phyloP scores from a whole-genome alignment of 2,329 filamentous ascomycete genomes.

The Aspergillus hiratsukae region DNA sequence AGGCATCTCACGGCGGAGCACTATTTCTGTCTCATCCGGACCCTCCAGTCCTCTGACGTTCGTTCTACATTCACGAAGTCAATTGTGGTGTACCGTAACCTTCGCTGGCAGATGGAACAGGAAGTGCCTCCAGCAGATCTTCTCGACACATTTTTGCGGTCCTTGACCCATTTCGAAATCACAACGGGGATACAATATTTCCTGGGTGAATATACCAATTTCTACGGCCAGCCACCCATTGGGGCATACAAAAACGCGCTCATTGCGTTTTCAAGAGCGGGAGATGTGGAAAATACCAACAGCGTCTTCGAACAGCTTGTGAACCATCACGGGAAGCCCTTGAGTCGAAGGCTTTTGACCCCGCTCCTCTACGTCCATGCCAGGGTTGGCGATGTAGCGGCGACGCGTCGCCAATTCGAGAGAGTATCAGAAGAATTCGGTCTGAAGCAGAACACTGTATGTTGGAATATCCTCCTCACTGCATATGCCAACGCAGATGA shows the following conservation, averaged over 20 bases:
- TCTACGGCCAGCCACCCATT: slow-evolving; percentile 28
- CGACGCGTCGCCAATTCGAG: slow-evolving; percentile 59
- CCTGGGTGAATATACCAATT: slow-evolving; percentile 37
- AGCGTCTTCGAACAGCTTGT: slow-evolving; percentile 42
- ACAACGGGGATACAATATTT: slow-evolving; percentile 36
- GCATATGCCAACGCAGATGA: slow-evolving; percentile 64
- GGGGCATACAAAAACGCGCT: slow-evolving; percentile 35
- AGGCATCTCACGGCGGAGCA: slow-evolving; percentile 20
- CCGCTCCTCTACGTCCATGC: slow-evolving; percentile 69
- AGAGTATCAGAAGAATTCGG: slow-evolving; percentile 55
- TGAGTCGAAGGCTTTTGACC: slow-evolving; percentile 30
- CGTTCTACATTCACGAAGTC: slow-evolving; percentile 26
- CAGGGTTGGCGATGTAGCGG: slow-evolving; percentile 58
- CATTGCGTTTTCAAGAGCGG: slow-evolving; percentile 42
- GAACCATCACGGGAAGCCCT: slow-evolving; percentile 33
- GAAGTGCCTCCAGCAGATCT: slow-evolving; percentile 17
- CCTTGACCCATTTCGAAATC: slow-evolving; percentile 26
- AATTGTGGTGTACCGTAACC: slow-evolving; percentile 39
- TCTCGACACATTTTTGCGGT: slow-evolving; percentile 22
- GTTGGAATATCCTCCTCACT: slow-evolving; percentile 75
- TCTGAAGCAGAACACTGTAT: slow-evolving; percentile 53
- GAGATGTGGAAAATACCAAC: slow-evolving; percentile 43
- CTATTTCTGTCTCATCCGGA: slow-evolving; percentile 28
- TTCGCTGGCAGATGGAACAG: slow-evolving; percentile 31
- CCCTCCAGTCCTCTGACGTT: slow-evolving; percentile 23